A percentile compares a stretch with the other conserved stretches of the same genome.
phyloP scores from a whole-genome alignment of 1,139 yeast genomes.

The Petasospora rhodanensis region DNA sequence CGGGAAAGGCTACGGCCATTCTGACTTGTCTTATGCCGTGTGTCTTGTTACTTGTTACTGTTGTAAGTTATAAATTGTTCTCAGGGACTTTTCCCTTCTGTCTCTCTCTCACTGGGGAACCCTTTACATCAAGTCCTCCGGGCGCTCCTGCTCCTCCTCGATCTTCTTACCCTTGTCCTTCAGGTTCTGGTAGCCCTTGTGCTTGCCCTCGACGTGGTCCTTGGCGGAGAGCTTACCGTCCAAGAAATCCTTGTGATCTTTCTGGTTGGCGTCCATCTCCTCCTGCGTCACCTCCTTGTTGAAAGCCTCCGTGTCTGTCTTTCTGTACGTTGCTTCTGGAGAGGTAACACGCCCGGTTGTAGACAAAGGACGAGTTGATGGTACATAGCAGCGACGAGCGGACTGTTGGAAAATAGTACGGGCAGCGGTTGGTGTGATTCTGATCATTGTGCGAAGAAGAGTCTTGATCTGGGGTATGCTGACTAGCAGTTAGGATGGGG shows the following conservation, averaged over 20 bases:
- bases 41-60: too few species aligned
- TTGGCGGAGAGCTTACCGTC: constrained; percentile 6
- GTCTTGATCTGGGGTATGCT: too few species aligned
- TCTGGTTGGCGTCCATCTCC: constrained; percentile 10
- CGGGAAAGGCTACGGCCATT: too few species aligned
- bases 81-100: too few species aligned
- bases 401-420: too few species aligned
- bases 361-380: not conserved
- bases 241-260: constrained; percentile 13
- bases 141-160: constrained; percentile 22
- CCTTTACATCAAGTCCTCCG: constrained; percentile 23
- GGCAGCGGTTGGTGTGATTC: too few species aligned
- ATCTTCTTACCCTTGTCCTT: constrained; percentile 20
- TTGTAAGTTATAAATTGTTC: too few species aligned
- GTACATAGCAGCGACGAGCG: not conserved
- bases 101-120: too few species aligned
- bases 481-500: too few species aligned
- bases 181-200: constrained; percentile 16
- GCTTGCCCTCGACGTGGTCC: constrained; percentile 10
- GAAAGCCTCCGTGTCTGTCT: constrained; percentile 10
- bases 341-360: not conserved
- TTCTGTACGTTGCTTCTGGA: not conserved
- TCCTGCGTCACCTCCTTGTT: constrained; percentile 15
- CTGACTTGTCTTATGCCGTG: too few species aligned
- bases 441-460: too few species aligned